Evolutionary conservation across 176 grass and related monocot species (phyloP), one percentile per base, ranked within the genome.

Genomic region (Zoysia japonica): DNA sequence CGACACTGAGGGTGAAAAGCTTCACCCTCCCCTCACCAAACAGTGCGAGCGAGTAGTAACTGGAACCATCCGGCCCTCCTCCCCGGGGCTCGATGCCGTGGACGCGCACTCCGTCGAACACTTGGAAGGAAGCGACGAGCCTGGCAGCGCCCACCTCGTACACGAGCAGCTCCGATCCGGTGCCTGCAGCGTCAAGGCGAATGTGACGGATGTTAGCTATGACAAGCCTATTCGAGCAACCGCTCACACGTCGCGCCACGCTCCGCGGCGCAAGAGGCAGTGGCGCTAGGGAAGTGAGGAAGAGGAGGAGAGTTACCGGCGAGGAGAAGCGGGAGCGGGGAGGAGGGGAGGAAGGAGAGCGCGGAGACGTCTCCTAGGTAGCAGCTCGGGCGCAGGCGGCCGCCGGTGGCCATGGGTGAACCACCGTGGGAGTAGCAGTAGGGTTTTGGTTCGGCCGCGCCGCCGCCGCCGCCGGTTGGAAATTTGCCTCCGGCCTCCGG

Each of bases 1-100:
- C 35, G 49, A 94, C 6, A 12, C 16, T 73, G 70, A 68, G 54
- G 28, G 16, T 59, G 47, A 98, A 92, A 28, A 94, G 74, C 84
- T 94, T 93, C 66, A 94, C 65, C 62, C 82, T 90, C 59, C 83
- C 79, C 90, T 98, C 95, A 0, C 90, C 90, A 20, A 87, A 94
- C 51, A 92, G 71, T 2, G 85, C 83, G 61, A 89, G 56, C 7
- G 59, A 68, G 13, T 44, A 51, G n/a, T 11, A 28, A 28, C 28
- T 50, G 12, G 61, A 47, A 42, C 35, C 19, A 10, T 7, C 5
- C 11, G 37, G 61, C 45, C 20, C 11, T 61, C 10, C 38, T 46
- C 7, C 67, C 16, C 78, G 71, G 64, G 81, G 87, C 44, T 80
- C 80, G 19, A 98, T 94, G 56, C 90, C 95, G 67, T 98, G 95